Conservation (phyloP, 1,284 basidiomycete genomes). For the Taiwanofungus camphoratus region DNA sequence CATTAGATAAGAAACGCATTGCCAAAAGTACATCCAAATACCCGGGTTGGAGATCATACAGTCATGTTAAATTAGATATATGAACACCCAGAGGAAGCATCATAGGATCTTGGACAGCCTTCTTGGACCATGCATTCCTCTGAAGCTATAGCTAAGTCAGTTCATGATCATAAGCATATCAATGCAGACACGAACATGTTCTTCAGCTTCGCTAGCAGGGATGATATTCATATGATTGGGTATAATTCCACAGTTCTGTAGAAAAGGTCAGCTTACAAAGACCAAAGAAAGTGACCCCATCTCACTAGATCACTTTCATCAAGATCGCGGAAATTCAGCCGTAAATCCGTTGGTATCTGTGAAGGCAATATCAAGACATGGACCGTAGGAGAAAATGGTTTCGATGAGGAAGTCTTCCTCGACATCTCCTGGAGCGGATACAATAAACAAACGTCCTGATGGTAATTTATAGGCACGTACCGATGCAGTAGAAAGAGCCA, state of each 20-base stretch:
- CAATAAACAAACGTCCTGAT: background rate
- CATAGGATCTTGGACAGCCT: constrained; percentile 32
- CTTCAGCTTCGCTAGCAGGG: constrained; percentile 45
- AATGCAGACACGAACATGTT: constrained; percentile 10
- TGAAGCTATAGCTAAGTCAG: constrained; percentile 31
- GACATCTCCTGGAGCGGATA: constrained; percentile 45
- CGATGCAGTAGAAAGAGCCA: constrained; percentile 52
- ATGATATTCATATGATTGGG: constrained; percentile 78
- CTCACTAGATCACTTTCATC: constrained; percentile 56
- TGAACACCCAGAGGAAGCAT: constrained; percentile 55
- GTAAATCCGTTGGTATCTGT: constrained; percentile 63
- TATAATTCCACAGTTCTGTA: constrained; percentile 51
- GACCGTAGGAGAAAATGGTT: constrained; percentile 64
- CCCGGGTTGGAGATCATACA: constrained; percentile 7
- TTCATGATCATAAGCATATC: background rate
- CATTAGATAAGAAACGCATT: background rate
- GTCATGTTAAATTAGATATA: constrained; percentile 25
- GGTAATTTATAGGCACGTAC: constrained; percentile 30
- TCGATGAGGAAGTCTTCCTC: constrained; percentile 36
- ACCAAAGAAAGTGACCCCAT: constrained; percentile 2
- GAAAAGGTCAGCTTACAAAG: constrained; percentile 6
- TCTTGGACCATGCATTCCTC: constrained; percentile 34
- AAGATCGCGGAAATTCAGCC: constrained; percentile 57
- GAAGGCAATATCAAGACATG: constrained; percentile 70
- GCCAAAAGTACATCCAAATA: background rate